These are phyloP conservation scores for Myrica gale DNA, from an alignment of 306 rosid species.

Conservation along the genomic window DNA sequence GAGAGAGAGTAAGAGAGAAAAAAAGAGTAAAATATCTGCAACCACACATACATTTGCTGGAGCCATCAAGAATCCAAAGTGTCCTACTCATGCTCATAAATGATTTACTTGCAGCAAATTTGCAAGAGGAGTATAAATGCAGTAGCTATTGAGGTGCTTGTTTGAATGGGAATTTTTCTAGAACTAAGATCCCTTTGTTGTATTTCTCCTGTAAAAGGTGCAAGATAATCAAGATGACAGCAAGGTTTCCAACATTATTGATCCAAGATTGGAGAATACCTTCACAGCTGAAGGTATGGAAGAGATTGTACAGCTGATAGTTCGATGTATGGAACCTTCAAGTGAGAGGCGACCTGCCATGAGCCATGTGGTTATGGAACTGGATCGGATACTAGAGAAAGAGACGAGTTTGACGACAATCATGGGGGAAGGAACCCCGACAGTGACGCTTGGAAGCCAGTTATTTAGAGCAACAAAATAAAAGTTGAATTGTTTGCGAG, in stretches of 20 bases:
- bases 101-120: not conserved
- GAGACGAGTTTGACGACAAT: conserved; percentile 78
- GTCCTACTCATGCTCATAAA: not conserved
- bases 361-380: conserved; percentile 73
- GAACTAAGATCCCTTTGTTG: not conserved
- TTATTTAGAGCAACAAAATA: conserved; percentile 54
- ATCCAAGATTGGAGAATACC: conserved; percentile 60
- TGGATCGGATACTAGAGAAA: conserved; percentile 68
- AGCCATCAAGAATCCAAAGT: not conserved
- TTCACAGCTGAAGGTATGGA: conserved; percentile 80
- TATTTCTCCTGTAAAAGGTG: conserved; percentile 38
- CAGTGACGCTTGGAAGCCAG: conserved; percentile 72
- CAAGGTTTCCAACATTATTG: conserved; percentile 43
- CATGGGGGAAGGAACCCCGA: conserved; percentile 84
- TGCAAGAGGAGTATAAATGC: not conserved
- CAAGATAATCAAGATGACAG: conserved; percentile 40
- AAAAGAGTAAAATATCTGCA: not conserved
- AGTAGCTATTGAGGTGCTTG: not conserved
- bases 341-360: conserved; percentile 75
- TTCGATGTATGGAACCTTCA: conserved; percentile 52
- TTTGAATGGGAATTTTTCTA: not conserved
- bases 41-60: not conserved
- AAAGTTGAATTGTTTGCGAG: conserved; percentile 22
- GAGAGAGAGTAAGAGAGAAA: too few relatives aligned
- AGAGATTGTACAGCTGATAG: conserved; percentile 50